Evolutionary conservation across 2,329 filamentous ascomycete genomes (phyloP).

Genomic region (Sporothrix inflata): DNA sequence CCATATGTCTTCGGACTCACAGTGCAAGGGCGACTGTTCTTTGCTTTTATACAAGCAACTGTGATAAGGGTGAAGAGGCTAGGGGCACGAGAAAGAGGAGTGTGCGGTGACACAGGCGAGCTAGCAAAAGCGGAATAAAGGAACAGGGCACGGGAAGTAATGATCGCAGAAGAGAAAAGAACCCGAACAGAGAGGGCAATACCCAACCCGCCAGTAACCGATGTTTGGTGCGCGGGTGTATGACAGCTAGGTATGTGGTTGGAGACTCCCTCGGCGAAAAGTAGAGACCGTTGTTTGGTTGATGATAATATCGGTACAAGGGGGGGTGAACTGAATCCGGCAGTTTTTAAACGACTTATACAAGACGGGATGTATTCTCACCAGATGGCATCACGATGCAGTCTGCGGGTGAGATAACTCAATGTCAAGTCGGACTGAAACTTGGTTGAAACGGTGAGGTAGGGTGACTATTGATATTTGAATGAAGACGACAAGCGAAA

Average conservation of each 20-base stretch:
- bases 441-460: not conserved
- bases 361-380: not conserved
- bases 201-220: not conserved
- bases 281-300: not conserved
- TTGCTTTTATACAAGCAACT: not conserved
- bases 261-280: not conserved
- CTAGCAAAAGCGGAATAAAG: conserved; percentile 1
- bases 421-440: conserved; percentile 4
- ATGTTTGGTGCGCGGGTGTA: not conserved
- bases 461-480: not conserved
- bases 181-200: not conserved
- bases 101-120: not conserved
- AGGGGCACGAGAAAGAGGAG: not conserved
- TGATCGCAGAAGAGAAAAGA: not conserved
- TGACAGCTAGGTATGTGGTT: not conserved
- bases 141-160: not conserved
- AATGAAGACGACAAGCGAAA: not conserved
- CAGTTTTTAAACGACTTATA: conserved; percentile 8
- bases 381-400: not conserved
- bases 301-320: conserved; percentile 14
- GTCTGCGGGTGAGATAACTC: not conserved
- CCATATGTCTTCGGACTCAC: not conserved
- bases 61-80: not conserved
- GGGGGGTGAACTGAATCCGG: conserved; percentile 5
- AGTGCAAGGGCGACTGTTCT: not conserved